Evolutionary conservation across 176 grass and related monocot species (phyloP).

Genomic region (Panicum miliaceum): DNA sequence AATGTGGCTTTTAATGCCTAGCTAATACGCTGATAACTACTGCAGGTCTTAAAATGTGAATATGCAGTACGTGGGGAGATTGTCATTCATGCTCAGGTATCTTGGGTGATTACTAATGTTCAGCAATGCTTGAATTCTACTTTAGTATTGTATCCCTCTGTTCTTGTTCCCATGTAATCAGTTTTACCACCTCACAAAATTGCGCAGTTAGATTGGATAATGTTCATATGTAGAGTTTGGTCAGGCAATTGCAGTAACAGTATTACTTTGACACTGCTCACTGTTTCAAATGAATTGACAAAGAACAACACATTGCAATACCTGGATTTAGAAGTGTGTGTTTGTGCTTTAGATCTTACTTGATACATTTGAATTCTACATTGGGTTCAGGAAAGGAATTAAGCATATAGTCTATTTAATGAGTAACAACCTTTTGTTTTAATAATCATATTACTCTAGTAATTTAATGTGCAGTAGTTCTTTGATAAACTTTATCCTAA

Average conservation of each 20-base stretch:
- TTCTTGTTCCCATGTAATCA: not conserved
- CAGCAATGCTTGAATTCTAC: conserved; percentile 15
- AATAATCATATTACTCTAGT: not conserved
- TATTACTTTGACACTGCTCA: not conserved
- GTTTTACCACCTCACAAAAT: not conserved
- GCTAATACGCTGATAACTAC: conserved; percentile 24
- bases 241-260: not conserved
- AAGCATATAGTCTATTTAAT: not conserved
- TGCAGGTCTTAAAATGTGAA: conserved; percentile 90
- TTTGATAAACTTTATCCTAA: not conserved
- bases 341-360: not conserved
- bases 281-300: not conserved
- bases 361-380: not conserved
- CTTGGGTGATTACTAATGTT: not conserved
- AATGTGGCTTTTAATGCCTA: conserved; percentile 22
- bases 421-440: not conserved
- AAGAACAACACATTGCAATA: not conserved
- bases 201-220: conserved; percentile 5
- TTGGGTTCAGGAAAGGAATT: not conserved
- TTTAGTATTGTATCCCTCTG: conserved; percentile 19
- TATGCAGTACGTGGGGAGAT: conserved; percentile 97
- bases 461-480: conserved; percentile 1
- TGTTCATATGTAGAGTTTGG: conserved; percentile 1
- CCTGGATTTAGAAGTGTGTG: not conserved
- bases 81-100: conserved; percentile 94